Evolutionary conservation across 148 eudicot species (phyloP), one percentile per base, ranked within the genome.

Genomic region (Cornus kousa): DNA sequence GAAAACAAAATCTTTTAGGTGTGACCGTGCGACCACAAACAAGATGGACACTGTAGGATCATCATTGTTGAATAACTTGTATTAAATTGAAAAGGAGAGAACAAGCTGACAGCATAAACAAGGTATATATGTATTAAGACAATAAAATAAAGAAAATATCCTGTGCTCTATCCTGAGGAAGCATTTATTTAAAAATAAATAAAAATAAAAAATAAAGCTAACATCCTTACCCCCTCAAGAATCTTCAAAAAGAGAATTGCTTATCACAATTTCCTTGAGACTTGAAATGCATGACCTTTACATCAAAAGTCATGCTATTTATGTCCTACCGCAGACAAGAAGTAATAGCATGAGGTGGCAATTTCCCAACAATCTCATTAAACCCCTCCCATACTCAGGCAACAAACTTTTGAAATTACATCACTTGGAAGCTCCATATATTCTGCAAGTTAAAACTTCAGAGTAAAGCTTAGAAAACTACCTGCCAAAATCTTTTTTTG

Each of bases 401-500:
- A 43, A 6, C 10, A 4, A 6, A 2, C 48, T 43, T 1, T 43
- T 43, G 48, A 6, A 43, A 43, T 4, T 4, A 39, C 5, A 9
- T 43, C 48, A 43, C 43, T 39, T 4, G 43, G 7, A 39, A 43
- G 8, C 48, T 43, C 48, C 48, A 43, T 43, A 9, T 43, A 43
- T 9, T 4, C 48, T 43, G 48, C 48, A 43, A 6, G 10, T 6
- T 43, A 43, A 7, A 39, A 39, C n/a, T 16, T 20, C 5, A 40
- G 11, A 67, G 2, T 23, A 64, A 31, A 40, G 53, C 57, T 14
- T 24, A 20, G 70, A 12, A 12, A 76, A 28, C 9, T 82, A 89
- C 91, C 89, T 89, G 91, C 91, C 91, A 89, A 71, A 89, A 89
- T 71, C 68, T 89, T 75, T 85, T 87, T 7, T 71, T 70, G 14